These are phyloP conservation scores for Backusella parvicylindrica DNA, from an alignment of 192 early-diverging fungal species.

Conservation along the genomic window DNA sequence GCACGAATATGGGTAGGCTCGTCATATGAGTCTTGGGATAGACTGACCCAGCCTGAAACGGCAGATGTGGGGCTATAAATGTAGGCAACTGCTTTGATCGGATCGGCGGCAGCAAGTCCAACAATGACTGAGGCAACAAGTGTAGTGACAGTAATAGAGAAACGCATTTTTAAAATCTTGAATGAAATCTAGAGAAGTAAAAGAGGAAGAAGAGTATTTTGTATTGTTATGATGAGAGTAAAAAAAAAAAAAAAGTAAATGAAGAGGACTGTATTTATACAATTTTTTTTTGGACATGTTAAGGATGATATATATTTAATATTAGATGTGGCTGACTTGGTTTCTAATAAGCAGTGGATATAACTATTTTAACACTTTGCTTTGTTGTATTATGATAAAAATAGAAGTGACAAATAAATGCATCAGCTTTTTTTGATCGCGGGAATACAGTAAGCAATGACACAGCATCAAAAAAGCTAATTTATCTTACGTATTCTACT, in stretches of 20 bases:
- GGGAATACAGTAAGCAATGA: neutral
- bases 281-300: neutral
- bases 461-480: neutral
- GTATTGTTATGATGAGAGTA: neutral
- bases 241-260: neutral
- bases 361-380: neutral
- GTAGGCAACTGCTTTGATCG: neutral
- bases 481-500: neutral
- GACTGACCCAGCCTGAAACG: conserved; percentile 67
- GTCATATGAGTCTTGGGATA: conserved; percentile 63
- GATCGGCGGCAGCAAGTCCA: neutral
- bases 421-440: neutral
- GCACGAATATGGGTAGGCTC: conserved; percentile 54
- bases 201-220: neutral
- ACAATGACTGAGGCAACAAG: neutral
- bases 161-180: neutral
- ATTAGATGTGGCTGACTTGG: neutral
- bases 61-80: neutral
- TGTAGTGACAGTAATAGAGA: neutral
- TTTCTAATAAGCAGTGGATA: neutral
- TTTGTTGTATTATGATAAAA: neutral
- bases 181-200: neutral
- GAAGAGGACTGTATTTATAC: neutral
- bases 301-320: neutral
- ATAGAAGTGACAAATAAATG: conserved; percentile 3